Conservation (phyloP, 2,329 filamentous ascomycete genomes). For the Aurifilum marmelostoma region DNA sequence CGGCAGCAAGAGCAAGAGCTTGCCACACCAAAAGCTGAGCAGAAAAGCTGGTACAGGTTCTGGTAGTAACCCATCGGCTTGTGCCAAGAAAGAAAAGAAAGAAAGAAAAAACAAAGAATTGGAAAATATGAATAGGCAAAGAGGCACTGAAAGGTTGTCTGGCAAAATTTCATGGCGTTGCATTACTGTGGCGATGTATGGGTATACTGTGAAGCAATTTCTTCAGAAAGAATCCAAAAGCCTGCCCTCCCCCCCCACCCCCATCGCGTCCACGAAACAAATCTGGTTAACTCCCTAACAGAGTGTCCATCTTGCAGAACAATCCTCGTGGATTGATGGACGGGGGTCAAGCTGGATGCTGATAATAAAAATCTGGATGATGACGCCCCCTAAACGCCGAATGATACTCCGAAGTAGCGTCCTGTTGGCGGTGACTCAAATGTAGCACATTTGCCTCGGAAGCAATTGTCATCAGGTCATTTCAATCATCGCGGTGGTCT, state of each 20-base stretch:
- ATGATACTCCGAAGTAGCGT: neutral
- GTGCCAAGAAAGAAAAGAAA: neutral
- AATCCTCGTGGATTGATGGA: neutral
- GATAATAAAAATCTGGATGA: neutral
- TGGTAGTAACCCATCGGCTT: slow-evolving; percentile 45
- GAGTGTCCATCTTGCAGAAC: neutral
- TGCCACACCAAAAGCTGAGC: slow-evolving; percentile 32
- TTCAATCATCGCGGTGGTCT: slow-evolving; percentile 32
- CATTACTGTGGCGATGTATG: slow-evolving; percentile 13
- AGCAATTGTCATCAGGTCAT: slow-evolving; percentile 19
- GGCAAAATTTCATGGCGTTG: neutral
- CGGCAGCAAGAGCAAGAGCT: slow-evolving; percentile 40
- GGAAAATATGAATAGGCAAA: neutral
- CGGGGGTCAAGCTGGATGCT: neutral
- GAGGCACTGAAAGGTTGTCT: slow-evolving; percentile 20
- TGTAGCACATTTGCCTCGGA: neutral
- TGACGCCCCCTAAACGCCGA: slow-evolving; percentile 8
- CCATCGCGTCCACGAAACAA: neutral
- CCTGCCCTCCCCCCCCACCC: too few species aligned
- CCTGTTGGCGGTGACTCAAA: neutral
- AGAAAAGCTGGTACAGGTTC: slow-evolving; percentile 58
- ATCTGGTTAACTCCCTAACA: neutral
- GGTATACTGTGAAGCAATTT: slow-evolving; percentile 21
- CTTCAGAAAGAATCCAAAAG: slow-evolving; percentile 2
- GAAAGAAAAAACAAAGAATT: neutral